A percentile compares a stretch with the other conserved stretches of the same genome.
Conservation (phyloP, 1,284 basidiomycete genomes). For the Puccinia coronata region DNA sequence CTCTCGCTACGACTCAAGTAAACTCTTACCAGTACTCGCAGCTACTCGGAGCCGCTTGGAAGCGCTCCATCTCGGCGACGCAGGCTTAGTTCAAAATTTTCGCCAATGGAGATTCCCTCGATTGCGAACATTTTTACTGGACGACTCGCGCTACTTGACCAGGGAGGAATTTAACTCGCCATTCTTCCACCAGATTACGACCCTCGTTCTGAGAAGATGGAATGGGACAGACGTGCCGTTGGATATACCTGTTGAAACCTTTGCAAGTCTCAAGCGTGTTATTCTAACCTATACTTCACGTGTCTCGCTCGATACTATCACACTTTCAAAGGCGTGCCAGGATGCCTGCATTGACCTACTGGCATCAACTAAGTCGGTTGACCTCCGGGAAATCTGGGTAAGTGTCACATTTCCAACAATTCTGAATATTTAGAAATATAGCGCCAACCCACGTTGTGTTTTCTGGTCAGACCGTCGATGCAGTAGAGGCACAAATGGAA, state of each 20-base stretch:
- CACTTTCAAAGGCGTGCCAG: constrained; percentile 16
- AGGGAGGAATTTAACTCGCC: constrained; percentile 27
- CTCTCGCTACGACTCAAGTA: constrained; percentile 22
- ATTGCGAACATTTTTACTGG: constrained; percentile 19
- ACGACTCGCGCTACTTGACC: constrained; percentile 34
- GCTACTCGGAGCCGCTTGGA: not conserved
- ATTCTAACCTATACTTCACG: constrained; percentile 26
- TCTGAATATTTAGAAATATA: not conserved
- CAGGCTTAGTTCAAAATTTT: constrained; percentile 24
- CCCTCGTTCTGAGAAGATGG: constrained; percentile 36
- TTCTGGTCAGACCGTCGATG: not conserved
- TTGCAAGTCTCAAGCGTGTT: constrained; percentile 10
- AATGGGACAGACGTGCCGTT: constrained; percentile 21
- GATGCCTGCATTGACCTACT: constrained; percentile 12
- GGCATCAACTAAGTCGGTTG: constrained; percentile 1
- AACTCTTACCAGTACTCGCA: constrained; percentile 14
- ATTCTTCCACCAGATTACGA: constrained; percentile 19
- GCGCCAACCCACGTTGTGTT: not conserved
- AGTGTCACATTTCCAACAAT: not conserved
- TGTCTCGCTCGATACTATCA: not conserved
- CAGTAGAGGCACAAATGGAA: not conserved
- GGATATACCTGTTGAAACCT: constrained; percentile 25
- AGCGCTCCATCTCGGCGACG: constrained; percentile 35
- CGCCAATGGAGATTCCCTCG: constrained; percentile 10
- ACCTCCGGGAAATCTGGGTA: constrained; percentile 26